These are phyloP conservation scores for Taphrina wiesneri DNA, from an alignment of 1,139 yeast species.

Conservation along the genomic window DNA sequence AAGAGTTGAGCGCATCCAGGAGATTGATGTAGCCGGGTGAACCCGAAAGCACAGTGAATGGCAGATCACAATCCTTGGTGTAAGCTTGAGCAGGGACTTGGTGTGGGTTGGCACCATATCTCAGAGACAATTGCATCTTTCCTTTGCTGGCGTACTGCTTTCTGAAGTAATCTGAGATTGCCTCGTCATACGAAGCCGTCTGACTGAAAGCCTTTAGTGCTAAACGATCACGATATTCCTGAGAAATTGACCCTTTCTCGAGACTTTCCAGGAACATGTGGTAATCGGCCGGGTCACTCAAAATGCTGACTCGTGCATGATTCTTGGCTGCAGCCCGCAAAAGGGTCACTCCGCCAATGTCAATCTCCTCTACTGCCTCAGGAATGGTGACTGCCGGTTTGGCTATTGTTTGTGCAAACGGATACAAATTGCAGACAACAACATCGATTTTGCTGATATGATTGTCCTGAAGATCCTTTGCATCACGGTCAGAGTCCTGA, in stretches of 20 bases:
- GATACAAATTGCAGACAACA: conserved; percentile 96
- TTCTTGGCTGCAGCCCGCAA: conserved; percentile 98
- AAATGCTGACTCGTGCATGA: conserved; percentile 90
- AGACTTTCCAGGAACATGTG: conserved; percentile 81
- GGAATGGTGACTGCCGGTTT: conserved; percentile 93
- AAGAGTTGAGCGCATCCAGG: conserved; percentile 92
- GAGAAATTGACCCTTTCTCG: conserved; percentile 67
- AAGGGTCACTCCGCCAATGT: conserved; percentile 96
- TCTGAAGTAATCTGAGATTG: conserved; percentile 95
- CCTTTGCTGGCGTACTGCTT: conserved; percentile 86
- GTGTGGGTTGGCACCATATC: conserved; percentile 99
- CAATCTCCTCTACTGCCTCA: conserved; percentile 98
- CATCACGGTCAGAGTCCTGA: conserved; percentile 85
- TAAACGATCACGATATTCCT: conserved; percentile 71
- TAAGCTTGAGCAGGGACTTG: conserved; percentile 98
- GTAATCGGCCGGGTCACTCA: conserved; percentile 92
- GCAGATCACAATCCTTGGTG: conserved; percentile 80
- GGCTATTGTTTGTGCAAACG: conserved; percentile 95
- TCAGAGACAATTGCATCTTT: conserved; percentile 81
- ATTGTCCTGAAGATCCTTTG: conserved; percentile 79
- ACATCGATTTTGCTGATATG: conserved; percentile 92
- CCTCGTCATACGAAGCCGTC: conserved; percentile 95
- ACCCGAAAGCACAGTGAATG: conserved; percentile 89
- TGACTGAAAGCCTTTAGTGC: conserved; percentile 97
- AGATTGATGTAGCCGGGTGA: conserved; percentile 97